Percentiles rank a stretch among this genome's conserved stretches.
These are phyloP conservation scores for Odontarrhena argentea DNA, from an alignment of 345 rosid species.

Conservation along the genomic window DNA sequence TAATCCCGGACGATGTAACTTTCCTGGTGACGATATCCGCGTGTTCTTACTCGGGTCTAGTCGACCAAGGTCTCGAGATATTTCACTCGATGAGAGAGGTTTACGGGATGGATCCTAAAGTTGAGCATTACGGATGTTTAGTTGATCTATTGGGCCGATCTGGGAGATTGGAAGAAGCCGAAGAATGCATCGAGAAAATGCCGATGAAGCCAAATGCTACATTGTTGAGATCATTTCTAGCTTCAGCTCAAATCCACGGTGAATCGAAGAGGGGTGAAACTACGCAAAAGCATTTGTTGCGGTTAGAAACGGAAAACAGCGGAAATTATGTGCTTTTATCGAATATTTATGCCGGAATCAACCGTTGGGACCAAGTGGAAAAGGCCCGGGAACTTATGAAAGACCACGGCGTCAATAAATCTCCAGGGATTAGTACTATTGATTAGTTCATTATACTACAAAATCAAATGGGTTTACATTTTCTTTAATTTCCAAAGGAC, in stretches of 20 bases:
- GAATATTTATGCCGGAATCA: slow-evolving; percentile 57
- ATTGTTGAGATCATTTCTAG: slow-evolving; percentile 69
- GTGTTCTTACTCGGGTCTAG: slow-evolving; percentile 67
- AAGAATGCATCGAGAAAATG: slow-evolving; percentile 53
- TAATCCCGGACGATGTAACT: slow-evolving; percentile 56
- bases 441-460: slow-evolving; percentile 1
- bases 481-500: background rate
- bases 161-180: slow-evolving; percentile 56
- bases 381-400: slow-evolving; percentile 66
- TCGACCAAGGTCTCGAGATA: slow-evolving; percentile 49
- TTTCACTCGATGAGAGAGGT: slow-evolving; percentile 53
- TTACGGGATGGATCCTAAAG: slow-evolving; percentile 52
- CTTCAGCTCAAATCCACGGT: slow-evolving; percentile 62
- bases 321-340: slow-evolving; percentile 70
- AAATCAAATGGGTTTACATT: background rate
- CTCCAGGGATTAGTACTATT: slow-evolving; percentile 52
- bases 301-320: slow-evolving; percentile 55
- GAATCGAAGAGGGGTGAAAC: slow-evolving; percentile 52
- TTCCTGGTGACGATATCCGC: slow-evolving; percentile 58
- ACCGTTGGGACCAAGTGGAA: slow-evolving; percentile 63
- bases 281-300: slow-evolving; percentile 52
- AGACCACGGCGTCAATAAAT: slow-evolving; percentile 49
- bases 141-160: slow-evolving; percentile 68
- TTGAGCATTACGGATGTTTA: slow-evolving; percentile 68
- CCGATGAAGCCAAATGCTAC: slow-evolving; percentile 65